Base-by-base conservation (phyloP, 352 stramenopile species). In the Pythium aquatile region DNA sequence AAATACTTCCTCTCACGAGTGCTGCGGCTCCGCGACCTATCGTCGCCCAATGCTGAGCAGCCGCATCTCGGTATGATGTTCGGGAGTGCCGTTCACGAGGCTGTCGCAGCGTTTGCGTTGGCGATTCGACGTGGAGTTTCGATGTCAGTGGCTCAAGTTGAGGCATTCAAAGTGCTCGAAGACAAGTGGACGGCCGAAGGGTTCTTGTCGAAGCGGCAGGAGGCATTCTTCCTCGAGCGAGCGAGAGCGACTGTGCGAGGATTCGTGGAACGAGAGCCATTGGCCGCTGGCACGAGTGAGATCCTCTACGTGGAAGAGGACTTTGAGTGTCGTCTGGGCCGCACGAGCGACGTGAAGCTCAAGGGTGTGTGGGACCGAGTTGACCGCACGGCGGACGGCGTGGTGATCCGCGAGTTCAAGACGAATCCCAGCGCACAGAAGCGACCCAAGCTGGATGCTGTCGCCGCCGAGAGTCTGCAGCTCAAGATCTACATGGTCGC, bases 401-500 rank as follows among this genome's bases (percentile, higher is more conserved):
- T 79, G 2, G 63, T 92, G 10, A 88, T 95, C 24, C 78, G 88
- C 55, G 86, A 95, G 69, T 95, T 93, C 72, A 95, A 95, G 66
- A 88, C 86, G 11, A 93, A 93, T 52, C 77, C 91, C 58, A 75
- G 78, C 48, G 74, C 74, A 7, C 65, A 72, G 16, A 48, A 60
- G 3, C 79, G 86, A 5, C 3, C 58, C 2, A 79, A 92, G 17
- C 73, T 90, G 62, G 63, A 68, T 28, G 78, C 74, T 47, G 61
- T 87, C 2, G 81, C 84, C 11, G 60, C 70, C 20, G 71, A 89
- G n/a, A 95, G 85, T 56, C 70, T 93, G 2, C 86, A 95, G 71
- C 77, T 95, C 16, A 80, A 93, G 71, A 64, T 93, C 54, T 95
- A 95, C 65, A 77, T 93, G 81, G 84, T 88, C 52, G 86, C 86